Conservation (phyloP, 1,284 basidiomycete species). For the Rhodotorula sp. region DNA sequence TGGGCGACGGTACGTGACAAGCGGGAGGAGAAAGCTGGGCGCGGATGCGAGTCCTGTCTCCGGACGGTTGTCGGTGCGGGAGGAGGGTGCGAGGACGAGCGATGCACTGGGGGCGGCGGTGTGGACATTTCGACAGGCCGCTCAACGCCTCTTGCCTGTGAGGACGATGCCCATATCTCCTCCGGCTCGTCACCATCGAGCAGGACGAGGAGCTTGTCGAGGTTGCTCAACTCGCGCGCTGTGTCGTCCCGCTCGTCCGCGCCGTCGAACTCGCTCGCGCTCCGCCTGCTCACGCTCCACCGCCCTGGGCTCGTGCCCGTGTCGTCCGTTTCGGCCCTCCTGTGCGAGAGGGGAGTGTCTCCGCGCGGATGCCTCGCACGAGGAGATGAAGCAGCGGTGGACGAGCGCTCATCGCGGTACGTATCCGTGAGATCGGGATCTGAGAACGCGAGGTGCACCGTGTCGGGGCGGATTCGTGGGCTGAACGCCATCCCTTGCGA, state of each 20-base stretch:
- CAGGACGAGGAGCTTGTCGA: slow-evolving; percentile 28
- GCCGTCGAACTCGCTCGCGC: background rate
- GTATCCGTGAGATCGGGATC: slow-evolving; percentile 27
- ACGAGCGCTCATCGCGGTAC: slow-evolving; percentile 18
- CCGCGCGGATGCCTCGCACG: slow-evolving; percentile 10
- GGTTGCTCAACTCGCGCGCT: slow-evolving; percentile 1
- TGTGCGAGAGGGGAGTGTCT: slow-evolving; percentile 21
- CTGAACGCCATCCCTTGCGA: slow-evolving; percentile 7
- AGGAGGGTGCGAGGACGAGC: background rate
- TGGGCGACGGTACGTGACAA: background rate
- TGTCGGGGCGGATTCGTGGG: slow-evolving; percentile 14
- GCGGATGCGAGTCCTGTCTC: background rate
- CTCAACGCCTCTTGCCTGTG: background rate
- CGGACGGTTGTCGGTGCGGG: background rate
- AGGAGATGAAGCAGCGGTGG: background rate
- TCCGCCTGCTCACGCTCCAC: slow-evolving; percentile 3
- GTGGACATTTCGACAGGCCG: slow-evolving; percentile 2
- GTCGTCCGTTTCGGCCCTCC: background rate
- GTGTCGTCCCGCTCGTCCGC: background rate
- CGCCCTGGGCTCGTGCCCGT: background rate
- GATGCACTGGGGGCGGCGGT: background rate
- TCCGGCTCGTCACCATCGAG: slow-evolving; percentile 27
- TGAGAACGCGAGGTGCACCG: slow-evolving; percentile 17
- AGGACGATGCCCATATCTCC: background rate
- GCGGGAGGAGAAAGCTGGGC: background rate